phyloP scores from a whole-genome alignment of 352 stramenopile species.

The Phytophthora multivora region DNA sequence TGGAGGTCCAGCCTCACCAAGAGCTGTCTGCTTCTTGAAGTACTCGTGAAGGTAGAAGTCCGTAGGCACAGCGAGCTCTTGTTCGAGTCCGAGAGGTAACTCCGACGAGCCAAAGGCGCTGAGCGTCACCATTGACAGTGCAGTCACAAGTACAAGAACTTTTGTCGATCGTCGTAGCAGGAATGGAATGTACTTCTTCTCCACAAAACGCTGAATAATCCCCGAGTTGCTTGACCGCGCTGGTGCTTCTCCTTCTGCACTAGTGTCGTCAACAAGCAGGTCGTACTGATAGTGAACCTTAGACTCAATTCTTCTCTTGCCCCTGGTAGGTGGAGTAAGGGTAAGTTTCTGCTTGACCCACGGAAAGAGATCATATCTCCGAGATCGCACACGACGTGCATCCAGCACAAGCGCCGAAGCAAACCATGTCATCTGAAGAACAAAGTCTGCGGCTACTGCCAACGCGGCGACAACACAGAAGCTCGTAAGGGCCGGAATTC shows the following conservation, averaged over 20 bases:
- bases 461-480: conserved; percentile 89
- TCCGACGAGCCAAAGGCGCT: conserved; percentile 63
- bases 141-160: conserved; percentile 53
- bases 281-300: conserved; percentile 35
- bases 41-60: conserved; percentile 92
- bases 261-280: conserved; percentile 28
- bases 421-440: conserved; percentile 91
- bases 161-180: conserved; percentile 67
- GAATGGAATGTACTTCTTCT: conserved; percentile 69
- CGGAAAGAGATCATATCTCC: conserved; percentile 76
- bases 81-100: conserved; percentile 87
- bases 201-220: conserved; percentile 66
- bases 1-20: conserved; percentile 83
- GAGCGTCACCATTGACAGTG: conserved; percentile 36
- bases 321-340: conserved; percentile 14
- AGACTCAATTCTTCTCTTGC: conserved; percentile 22
- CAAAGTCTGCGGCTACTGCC: conserved; percentile 79
- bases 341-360: conserved; percentile 61
- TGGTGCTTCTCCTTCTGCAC: neutral
- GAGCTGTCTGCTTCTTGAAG: conserved; percentile 85
- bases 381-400: conserved; percentile 60
- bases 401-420: conserved; percentile 81
- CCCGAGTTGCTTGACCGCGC: conserved; percentile 16
- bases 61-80: conserved; percentile 85
- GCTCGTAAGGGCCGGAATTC: conserved; percentile 87